Evolutionary conservation across 169 alveolate genomes (phyloP), one percentile per base, ranked within the genome.

Genomic region (Miamiensis avidus): DNA sequence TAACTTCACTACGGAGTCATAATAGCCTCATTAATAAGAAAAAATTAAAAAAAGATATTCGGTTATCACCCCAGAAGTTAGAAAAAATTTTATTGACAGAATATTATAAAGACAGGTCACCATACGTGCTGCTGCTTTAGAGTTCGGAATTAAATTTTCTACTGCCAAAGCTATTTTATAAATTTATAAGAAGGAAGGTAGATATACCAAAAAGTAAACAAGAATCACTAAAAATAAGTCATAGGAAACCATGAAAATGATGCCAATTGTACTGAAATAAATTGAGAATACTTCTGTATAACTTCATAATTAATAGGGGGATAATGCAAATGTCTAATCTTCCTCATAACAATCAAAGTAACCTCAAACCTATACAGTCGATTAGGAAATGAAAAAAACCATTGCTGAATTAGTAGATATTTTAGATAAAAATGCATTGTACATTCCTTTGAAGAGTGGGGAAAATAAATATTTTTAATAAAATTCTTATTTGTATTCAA

Each of bases 81-180:
- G 69, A 49, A 49, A 49, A 49, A 49, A 49, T 49, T 49, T 49
- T 49, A 49, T 49, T 11, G 69, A 49, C 20, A 49, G 69, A 49
- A 49, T 49, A 49, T 20, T 49, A 11, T 49, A 49, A 49, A 49
- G 69, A 49, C 69, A 49, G 20, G 69, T 49, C 29, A 82, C 82
- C 0, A 82, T 82, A 31, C 72, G 75, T 73, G 49, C 75, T 73
- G 87, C 87, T 74, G 82, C 87, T 4, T 15, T 49, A 32, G 87
- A 82, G 29, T 49, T 82, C 29, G 64, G 65, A 30, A 82, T 82
- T 34, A 82, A 82, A 31, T 82, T 82, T 64, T 82, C 87, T 0
- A 82, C 87, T 29, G 87, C 87, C 29, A 82, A 82, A 31, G 87
- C 87, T 6, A 82, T 82, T 29, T 34, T 82, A 65, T 73, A 82